Evolutionary conservation across 306 rosid species (phyloP).

Genomic region (Phaseolus lunatus): DNA sequence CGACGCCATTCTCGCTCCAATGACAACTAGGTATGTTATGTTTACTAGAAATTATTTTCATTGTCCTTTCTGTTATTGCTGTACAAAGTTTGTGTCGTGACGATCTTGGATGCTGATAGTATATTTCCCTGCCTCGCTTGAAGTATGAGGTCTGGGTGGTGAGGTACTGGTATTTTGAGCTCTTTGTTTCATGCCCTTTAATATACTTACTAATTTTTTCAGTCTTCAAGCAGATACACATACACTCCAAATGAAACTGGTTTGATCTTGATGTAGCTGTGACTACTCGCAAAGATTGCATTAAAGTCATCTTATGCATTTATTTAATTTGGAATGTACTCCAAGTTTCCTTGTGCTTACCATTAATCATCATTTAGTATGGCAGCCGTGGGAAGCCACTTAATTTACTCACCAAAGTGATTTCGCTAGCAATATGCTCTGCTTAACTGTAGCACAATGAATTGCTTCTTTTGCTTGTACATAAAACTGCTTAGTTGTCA

Average conservation of each 20-base stretch:
- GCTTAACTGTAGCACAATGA: background rate
- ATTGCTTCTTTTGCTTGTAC: slow-evolving; percentile 13
- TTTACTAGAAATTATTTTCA: slow-evolving; percentile 18
- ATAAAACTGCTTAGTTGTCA: background rate
- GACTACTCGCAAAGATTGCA: slow-evolving; percentile 38
- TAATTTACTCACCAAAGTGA: slow-evolving; percentile 29
- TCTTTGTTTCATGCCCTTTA: background rate
- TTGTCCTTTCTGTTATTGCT: slow-evolving; percentile 19
- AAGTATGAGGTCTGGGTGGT: slow-evolving; percentile 4
- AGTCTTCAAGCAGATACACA: slow-evolving; percentile 38
- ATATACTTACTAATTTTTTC: background rate
- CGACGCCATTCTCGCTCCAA: slow-evolving; percentile 76
- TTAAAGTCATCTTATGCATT: slow-evolving; percentile 45
- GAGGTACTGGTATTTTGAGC: background rate
- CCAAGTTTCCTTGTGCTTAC: too few relatives aligned
- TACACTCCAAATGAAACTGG: slow-evolving; percentile 39
- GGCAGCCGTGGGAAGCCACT: too few relatives aligned
- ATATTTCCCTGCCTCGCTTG: background rate
- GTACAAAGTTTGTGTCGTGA: background rate
- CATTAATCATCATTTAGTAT: too few relatives aligned
- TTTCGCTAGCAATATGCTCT: slow-evolving; percentile 8
- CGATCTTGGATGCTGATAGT: background rate
- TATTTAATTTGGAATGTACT: too few relatives aligned
- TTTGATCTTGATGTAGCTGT: slow-evolving; percentile 33
- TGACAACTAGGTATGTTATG: slow-evolving; percentile 72